Evolutionary conservation across 2,329 filamentous ascomycete genomes (phyloP), one percentile per base, ranked within the genome.

Genomic region (Fusarium torreyae): DNA sequence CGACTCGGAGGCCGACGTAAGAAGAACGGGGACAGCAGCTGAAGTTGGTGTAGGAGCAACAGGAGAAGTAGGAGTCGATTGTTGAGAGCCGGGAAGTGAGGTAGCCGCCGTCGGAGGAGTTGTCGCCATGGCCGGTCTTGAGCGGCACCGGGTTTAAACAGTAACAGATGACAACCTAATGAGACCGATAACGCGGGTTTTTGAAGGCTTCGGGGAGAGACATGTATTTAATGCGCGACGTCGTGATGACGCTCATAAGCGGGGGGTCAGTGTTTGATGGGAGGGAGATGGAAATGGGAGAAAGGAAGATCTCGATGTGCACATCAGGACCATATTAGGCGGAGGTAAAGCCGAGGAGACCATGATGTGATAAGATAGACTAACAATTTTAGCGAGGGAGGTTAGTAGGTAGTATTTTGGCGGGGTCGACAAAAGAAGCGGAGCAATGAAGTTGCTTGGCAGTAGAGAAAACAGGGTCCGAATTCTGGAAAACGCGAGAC

Each of bases 1-100:
- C 14, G 79, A 80, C 31, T 80, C 79, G 42, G 77, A 80, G 34
- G 66, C 64, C 11, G 66, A 73, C 3, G 73, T 68, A 17, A 66
- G 39, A 34, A 74, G 57, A 14, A 42, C 45, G 24, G 60, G 48
- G 33, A 26, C 45, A 39, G 51, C 26, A 36, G 45, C 39, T 51
- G 56, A 39, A 44, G 49, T 22, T 26, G 58, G 11, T 33, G 57
- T 48, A 52, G 51, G 17, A 18, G 57, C 49, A 26, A 44, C 40
- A n/a, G 67, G 40, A 22, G 71, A 31, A 20, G 66, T 51, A 18
- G 72, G 63, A 39, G 63, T 64, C 28, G 54, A 44, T 33, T 71
- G 61, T 28, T 51, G 63, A 20, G 45, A 60, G 49, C 69, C 59
- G 48, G 56, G 42, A 31, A 53, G 61, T 18, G 20, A 44, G 44